phyloP scores from a whole-genome alignment of 1,284 basidiomycete species.

The Moesziomyces antarcticus region DNA sequence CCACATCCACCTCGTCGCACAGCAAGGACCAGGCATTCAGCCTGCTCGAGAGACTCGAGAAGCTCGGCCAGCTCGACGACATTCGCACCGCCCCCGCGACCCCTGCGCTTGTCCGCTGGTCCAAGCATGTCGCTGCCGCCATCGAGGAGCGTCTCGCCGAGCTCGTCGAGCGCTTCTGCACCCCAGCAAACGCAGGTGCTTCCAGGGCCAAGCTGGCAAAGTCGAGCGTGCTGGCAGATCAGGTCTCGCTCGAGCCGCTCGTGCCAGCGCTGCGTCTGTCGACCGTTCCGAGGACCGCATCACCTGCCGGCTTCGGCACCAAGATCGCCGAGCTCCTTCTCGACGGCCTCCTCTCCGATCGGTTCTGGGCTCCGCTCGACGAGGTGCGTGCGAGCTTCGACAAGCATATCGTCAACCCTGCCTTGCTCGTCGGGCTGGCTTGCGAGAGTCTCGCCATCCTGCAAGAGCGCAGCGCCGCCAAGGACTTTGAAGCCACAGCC shows the following conservation, averaged over 20 bases:
- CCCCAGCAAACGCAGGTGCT: neutral
- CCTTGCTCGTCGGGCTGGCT: conserved; percentile 33
- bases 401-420: conserved; percentile 31
- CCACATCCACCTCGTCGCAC: conserved; percentile 12
- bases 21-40: conserved; percentile 47
- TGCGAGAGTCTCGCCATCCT: conserved; percentile 38
- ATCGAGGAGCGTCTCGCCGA: conserved; percentile 26
- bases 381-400: conserved; percentile 30
- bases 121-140: conserved; percentile 37
- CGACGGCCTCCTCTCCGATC: conserved; percentile 29
- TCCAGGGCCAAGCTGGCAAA: conserved; percentile 9
- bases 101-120: conserved; percentile 44
- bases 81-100: conserved; percentile 30
- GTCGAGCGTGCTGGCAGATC: conserved; percentile 10
- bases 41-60: conserved; percentile 54
- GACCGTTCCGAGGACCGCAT: conserved; percentile 23
- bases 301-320: conserved; percentile 12
- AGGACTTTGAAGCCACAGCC: conserved; percentile 19
- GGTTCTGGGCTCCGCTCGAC: conserved; percentile 16
- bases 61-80: conserved; percentile 41
- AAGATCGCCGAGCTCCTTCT: conserved; percentile 28
- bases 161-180: conserved; percentile 31
- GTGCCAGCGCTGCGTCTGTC: conserved; percentile 42
- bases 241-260: conserved; percentile 27
- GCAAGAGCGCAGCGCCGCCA: conserved; percentile 26